phyloP scores from a whole-genome alignment of 106 monocot genomes.

The Narthecium ossifragum region DNA sequence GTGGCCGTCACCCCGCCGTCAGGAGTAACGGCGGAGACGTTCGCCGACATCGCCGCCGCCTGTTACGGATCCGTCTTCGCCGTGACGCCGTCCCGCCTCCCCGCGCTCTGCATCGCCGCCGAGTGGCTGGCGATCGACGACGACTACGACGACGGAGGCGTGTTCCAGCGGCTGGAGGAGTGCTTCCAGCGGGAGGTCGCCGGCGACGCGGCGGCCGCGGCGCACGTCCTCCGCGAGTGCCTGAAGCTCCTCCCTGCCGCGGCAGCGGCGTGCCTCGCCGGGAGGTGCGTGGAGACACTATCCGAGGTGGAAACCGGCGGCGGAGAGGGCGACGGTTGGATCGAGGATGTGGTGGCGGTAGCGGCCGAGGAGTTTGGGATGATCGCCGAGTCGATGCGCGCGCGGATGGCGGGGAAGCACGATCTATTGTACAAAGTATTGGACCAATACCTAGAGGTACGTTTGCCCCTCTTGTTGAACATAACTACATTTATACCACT shows the following conservation, averaged over 20 bases:
- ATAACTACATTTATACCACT: not conserved
- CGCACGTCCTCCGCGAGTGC: conserved; percentile 44
- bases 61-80: conserved; percentile 54
- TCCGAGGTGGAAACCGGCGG: conserved; percentile 16
- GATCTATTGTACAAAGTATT: conserved; percentile 62
- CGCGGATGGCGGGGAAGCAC: conserved; percentile 43
- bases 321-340: conserved; percentile 25
- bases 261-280: conserved; percentile 32
- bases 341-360: conserved; percentile 36
- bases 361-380: conserved; percentile 31
- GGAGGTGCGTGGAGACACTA: conserved; percentile 59
- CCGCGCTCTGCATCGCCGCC: conserved; percentile 37
- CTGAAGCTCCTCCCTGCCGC: conserved; percentile 25
- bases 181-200: conserved; percentile 64
- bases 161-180: conserved; percentile 43
- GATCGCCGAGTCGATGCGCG: conserved; percentile 48
- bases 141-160: too few relatives aligned
- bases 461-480: not conserved
- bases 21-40: conserved; percentile 41
- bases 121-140: conserved; percentile 71
- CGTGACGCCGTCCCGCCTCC: conserved; percentile 58
- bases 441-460: conserved; percentile 66
- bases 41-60: conserved; percentile 38
- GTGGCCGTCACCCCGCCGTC: conserved; percentile 47
- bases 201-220: conserved; percentile 29